Evolutionary conservation across 257 asterid species (phyloP).

Genomic region (Lycium ferocissimum): DNA sequence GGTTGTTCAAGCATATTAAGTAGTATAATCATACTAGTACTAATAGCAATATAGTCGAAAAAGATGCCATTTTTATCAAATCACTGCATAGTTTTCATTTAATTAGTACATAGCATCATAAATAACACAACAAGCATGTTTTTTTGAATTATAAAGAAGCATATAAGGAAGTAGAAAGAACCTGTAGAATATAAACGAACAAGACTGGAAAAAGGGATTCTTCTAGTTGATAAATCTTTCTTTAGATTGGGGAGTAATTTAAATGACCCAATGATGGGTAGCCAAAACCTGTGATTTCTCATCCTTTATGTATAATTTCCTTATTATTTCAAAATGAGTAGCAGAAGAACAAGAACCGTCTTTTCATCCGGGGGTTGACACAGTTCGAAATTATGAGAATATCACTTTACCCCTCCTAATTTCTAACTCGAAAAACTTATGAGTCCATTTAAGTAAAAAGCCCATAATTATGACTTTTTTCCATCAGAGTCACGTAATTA

Average conservation of each 20-base stretch:
- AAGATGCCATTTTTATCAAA: background rate
- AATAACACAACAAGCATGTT: too few relatives aligned
- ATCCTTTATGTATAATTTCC: background rate
- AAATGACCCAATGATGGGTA: background rate
- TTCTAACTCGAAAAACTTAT: too few relatives aligned
- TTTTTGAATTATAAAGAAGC: background rate
- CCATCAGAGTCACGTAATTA: too few relatives aligned
- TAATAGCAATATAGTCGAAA: too few relatives aligned
- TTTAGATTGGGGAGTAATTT: background rate
- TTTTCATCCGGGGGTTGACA: too few relatives aligned
- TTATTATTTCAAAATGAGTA: background rate
- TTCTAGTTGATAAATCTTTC: background rate
- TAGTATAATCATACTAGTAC: background rate
- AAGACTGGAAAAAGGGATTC: slow-evolving; percentile 11
- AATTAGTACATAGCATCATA: background rate
- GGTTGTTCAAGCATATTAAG: background rate
- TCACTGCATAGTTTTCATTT: background rate
- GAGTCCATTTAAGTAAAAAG: too few relatives aligned
- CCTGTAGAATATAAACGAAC: slow-evolving; percentile 30
- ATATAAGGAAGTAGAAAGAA: background rate
- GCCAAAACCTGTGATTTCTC: background rate
- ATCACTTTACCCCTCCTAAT: too few relatives aligned
- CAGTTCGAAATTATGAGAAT: too few relatives aligned
- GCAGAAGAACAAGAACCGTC: background rate
- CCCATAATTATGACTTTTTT: too few relatives aligned